Evolutionary conservation across 331 rosid genomes (phyloP).

Genomic region (Telfairia occidentalis): DNA sequence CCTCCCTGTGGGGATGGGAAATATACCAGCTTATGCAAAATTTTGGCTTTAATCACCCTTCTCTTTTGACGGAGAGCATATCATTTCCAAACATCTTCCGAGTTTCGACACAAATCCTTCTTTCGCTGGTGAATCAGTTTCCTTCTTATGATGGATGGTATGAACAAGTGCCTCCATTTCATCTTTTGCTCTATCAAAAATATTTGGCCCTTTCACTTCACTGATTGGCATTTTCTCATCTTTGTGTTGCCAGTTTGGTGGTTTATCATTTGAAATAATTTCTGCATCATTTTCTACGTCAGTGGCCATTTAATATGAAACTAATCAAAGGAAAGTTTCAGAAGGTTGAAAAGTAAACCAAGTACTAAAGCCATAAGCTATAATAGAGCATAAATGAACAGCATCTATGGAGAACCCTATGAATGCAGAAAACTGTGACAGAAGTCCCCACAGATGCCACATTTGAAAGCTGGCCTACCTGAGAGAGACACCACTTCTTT

Average conservation of each 20-base stretch:
- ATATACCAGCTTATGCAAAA: neutral
- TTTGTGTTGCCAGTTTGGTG: neutral
- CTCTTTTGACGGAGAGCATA: constrained; percentile 16
- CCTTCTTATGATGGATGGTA: constrained; percentile 53
- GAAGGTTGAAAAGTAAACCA: neutral
- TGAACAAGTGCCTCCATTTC: constrained; percentile 73
- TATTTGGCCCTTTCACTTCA: constrained; percentile 52
- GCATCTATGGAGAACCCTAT: neutral
- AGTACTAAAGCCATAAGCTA: neutral
- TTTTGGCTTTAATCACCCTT: neutral
- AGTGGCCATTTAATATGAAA: neutral
- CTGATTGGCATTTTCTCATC: constrained; percentile 40
- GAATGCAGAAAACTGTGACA: neutral
- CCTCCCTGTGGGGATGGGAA: neutral
- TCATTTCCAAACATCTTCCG: constrained; percentile 17
- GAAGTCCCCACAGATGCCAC: neutral
- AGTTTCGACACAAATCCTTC: constrained; percentile 9
- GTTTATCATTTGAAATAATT: neutral
- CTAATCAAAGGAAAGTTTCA: neutral
- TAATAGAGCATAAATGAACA: neutral
- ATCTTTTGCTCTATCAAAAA: constrained; percentile 64
- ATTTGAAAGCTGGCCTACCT: neutral
- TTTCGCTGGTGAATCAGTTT: constrained; percentile 4
- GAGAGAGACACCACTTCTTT: constrained; percentile 9
- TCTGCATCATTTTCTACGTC: neutral